Base-by-base conservation (phyloP, 1,284 basidiomycete genomes). In the Leccinum fuscescens region DNA sequence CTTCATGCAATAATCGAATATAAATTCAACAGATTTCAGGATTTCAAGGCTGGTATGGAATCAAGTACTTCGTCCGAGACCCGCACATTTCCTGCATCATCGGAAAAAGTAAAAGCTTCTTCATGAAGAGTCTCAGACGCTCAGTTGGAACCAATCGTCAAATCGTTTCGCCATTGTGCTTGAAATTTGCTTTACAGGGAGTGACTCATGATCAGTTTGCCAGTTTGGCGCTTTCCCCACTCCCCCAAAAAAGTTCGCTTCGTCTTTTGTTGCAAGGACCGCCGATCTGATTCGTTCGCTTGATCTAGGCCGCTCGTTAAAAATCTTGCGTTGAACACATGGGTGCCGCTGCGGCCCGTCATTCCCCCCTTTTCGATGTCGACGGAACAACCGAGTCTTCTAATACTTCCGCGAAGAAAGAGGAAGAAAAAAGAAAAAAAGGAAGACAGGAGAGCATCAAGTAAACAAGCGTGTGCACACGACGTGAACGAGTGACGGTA, bases 371-470 rank as follows among this genome's bases (percentile, higher is more conserved):
- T 20, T 46, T 46, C 44, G 44, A 46, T 46, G 44, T 20, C 44
- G 44, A 46, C 17, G 44, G 44, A 12, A 46, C 11, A 46, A 46
- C n/a, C 6, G 20, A 3, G 48, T 11, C 48, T 57, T 62, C 63
- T 65, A 65, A 53, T 65, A 20, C 48, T 4, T 52, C 62, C 62
- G 63, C 29, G 44, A 46, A 20, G 44, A 46, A 20, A 46, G 44
- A 46, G 42, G 42, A 46, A 20, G 44, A 20, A 20, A 46, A 46
- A 46, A 11, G 17, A 20, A 44, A 20, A 42, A 4, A 44, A 9
- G 42, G 17, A 20, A 46, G 12, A 44, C n/a, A 44, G 11, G 39
- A 7, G 31, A 29, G 17, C n/a, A 39, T 37, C 48, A 49, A 27
- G 24, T 49, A 15, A 27, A 24, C 14, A 49, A 24, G 33, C 20